phyloP scores from a whole-genome alignment of 306 rosid species.

The Rosa rugosa region DNA sequence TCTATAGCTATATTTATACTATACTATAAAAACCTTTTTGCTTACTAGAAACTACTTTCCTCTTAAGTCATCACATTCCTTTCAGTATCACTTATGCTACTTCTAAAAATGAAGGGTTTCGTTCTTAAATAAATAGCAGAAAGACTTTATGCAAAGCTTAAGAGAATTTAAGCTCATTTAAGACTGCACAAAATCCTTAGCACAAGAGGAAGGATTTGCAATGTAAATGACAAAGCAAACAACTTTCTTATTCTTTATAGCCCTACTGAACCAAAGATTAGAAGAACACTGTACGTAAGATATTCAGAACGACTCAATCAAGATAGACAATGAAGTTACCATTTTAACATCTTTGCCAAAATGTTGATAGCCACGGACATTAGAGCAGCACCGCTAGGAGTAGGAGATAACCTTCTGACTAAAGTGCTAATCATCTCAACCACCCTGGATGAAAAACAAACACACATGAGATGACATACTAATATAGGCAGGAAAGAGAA shows the following conservation, averaged over 20 bases:
- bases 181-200: background rate
- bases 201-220: background rate
- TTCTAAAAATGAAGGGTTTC: background rate
- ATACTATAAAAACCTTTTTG: background rate
- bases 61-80: background rate
- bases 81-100: background rate
- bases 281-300: background rate
- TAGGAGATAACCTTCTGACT: conserved; percentile 59
- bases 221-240: background rate
- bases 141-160: background rate
- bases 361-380: conserved; percentile 78
- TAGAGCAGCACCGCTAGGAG: conserved; percentile 58
- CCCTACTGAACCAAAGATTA: background rate
- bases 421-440: conserved; percentile 76
- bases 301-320: conserved; percentile 10
- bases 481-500: conserved; percentile 15
- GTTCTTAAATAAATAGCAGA: background rate
- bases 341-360: conserved; percentile 67
- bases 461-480: background rate
- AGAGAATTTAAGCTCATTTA: background rate
- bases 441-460: conserved; percentile 53
- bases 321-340: conserved; percentile 46
- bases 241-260: background rate
- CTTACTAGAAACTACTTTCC: background rate
- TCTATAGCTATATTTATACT: background rate